Evolutionary conservation across 129 eudicot species (phyloP).

Genomic region (Mikania micrantha): DNA sequence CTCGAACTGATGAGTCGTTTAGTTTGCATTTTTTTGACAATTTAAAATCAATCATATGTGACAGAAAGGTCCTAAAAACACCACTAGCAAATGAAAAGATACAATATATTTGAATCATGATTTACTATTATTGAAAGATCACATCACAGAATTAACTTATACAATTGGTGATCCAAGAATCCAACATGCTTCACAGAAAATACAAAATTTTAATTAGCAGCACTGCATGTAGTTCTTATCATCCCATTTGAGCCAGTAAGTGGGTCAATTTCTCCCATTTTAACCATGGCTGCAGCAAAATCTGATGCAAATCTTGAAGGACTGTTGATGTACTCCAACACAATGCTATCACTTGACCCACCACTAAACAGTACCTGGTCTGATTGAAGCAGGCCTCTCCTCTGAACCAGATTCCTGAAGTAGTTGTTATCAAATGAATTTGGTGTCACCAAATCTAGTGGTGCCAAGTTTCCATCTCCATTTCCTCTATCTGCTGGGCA

Average conservation of each 20-base stretch:
- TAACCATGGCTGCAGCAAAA: slow-evolving; percentile 65
- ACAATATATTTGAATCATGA: background rate
- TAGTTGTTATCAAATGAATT: no score
- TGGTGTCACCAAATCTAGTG: no score
- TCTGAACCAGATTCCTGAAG: slow-evolving; percentile 31
- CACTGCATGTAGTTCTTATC: slow-evolving; percentile 40
- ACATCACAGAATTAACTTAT: background rate
- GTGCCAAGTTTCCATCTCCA: slow-evolving; percentile 35
- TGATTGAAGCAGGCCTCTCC: slow-evolving; percentile 53
- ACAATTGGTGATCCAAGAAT: background rate
- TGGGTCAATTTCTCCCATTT: slow-evolving; percentile 61
- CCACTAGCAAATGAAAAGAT: background rate
- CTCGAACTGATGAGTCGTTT: no score
- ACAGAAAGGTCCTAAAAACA: no score
- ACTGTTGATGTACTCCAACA: slow-evolving; percentile 22
- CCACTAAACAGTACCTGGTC: slow-evolving; percentile 56
- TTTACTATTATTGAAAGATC: background rate
- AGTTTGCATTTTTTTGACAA: no score
- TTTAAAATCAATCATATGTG: background rate
- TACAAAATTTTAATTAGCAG: no score
- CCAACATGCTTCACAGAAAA: no score
- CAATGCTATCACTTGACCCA: slow-evolving; percentile 43
- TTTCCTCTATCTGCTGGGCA: slow-evolving; percentile 33
- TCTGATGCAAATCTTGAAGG: slow-evolving; percentile 31
- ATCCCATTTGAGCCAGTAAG: slow-evolving; percentile 53